Evolutionary conservation across 2,329 filamentous ascomycete genomes (phyloP), one percentile per base, ranked within the genome.

Genomic region (Aspergillus nomiae): DNA sequence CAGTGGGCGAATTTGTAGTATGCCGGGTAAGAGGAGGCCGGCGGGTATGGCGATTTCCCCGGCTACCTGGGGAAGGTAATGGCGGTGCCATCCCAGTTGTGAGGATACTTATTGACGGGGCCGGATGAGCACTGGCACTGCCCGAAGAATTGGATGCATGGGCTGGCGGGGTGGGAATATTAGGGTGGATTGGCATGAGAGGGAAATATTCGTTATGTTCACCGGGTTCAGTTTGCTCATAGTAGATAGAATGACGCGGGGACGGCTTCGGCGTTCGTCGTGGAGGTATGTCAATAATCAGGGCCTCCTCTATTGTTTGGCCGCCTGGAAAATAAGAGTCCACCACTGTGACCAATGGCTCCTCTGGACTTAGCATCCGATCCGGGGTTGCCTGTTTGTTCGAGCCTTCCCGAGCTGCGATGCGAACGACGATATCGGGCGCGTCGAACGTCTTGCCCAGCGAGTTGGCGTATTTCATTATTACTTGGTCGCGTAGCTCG

Each of bases 401-500:
- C 19, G 75, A 73, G 28, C 75, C 75, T 45, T 92, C 90, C 61
- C 92, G 86, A n/a, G 91, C 87, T 19, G 85, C 76, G 69, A 98
- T 91, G 66, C 91, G 89, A 67, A 98, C 83, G 12, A 87, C 89
- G 62, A 99, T 86, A 77, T 99, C 95, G 14, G 95, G 95, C 12
- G 95, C 86, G 80, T 99, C 95, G 77, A 94, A 97, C 58, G 86
- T 91, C 70, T 89, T 89, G 57, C 94, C 94, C 30, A 99, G 84
- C 16, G 93, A 96, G 79, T 99, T 98, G 70, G 89, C 88, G 77
- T 98, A 99, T 82, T 98, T 98, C 73, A 88, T 89, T 70, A 98
- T 82, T 62, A 98, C 95, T 83, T 92, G 88, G 70, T 97, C 95
- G 70, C 94, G 90, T 65, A 97, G 90, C 78, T 97, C 94, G 77